Evolutionary conservation across 2,329 filamentous ascomycete genomes (phyloP).

Genomic region (Paecilomyces formosus): DNA sequence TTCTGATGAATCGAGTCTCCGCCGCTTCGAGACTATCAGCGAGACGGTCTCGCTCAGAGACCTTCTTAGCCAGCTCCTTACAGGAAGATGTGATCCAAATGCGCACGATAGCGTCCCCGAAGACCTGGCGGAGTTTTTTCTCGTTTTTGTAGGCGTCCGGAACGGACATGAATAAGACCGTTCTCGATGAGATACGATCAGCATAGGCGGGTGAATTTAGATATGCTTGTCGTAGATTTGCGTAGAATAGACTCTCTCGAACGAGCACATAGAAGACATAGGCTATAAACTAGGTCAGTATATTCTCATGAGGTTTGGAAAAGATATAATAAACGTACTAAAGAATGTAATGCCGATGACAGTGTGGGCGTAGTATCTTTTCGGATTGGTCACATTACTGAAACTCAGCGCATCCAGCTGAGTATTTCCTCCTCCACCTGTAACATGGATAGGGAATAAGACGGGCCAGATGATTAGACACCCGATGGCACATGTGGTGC

Average conservation of each 20-base stretch:
- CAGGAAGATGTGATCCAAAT: slow-evolving; percentile 79
- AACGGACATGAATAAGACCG: slow-evolving; percentile 80
- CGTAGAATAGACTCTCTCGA: slow-evolving; percentile 81
- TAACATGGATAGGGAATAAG: slow-evolving; percentile 79
- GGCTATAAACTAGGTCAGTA: slow-evolving; percentile 23
- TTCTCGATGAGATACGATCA: slow-evolving; percentile 78
- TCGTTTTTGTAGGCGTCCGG: slow-evolving; percentile 71
- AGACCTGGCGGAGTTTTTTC: slow-evolving; percentile 64
- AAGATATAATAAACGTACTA: slow-evolving; percentile 31
- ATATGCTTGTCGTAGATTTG: slow-evolving; percentile 86
- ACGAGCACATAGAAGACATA: slow-evolving; percentile 84
- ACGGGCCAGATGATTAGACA: slow-evolving; percentile 81
- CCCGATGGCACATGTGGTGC: slow-evolving; percentile 72
- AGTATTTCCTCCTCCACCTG: slow-evolving; percentile 59
- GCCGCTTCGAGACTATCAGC: slow-evolving; percentile 74
- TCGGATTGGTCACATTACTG: slow-evolving; percentile 60
- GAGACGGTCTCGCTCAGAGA: slow-evolving; percentile 70
- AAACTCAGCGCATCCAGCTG: slow-evolving; percentile 76
- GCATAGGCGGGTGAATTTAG: slow-evolving; percentile 77
- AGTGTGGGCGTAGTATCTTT: slow-evolving; percentile 71
- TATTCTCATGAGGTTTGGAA: not conserved
- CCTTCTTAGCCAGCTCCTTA: slow-evolving; percentile 67
- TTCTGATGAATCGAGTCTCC: slow-evolving; percentile 77
- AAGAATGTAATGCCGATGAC: slow-evolving; percentile 73
- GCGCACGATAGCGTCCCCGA: slow-evolving; percentile 70